Evolutionary conservation across 164 flowering plant species (phyloP), one percentile per base, ranked within the genome.

Genomic region (Hamamelis virginiana): DNA sequence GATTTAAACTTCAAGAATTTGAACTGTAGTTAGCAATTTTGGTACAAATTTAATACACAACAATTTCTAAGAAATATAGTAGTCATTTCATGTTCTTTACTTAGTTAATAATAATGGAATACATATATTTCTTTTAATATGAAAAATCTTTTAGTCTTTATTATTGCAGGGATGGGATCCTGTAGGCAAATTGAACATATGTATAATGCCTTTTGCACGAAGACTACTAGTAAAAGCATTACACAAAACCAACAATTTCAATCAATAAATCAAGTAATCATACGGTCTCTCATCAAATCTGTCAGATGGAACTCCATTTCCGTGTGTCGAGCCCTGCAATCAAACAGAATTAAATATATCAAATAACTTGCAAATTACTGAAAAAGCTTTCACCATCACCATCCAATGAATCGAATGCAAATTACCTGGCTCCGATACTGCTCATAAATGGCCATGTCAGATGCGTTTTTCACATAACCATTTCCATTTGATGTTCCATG

Each of bases 401-500:
- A 51, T 15, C 22, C 51, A 9, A 48, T 51, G 19, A 56, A 41
- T 18, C 10, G 69, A 51, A 61, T 14, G 38, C 58, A 10, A 55
- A 71, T 8, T 75, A 91, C 98, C 92, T 87, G 91, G 72, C 19
- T 74, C 51, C 69, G 82, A 70, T 67, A 88, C 78, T 94, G 92
- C 81, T 94, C 98, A 41, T 86, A 92, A 63, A 88, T 81, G 18
- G 98, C 83, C 83, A 83, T 67, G 11, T 90, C 97, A 56, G 92
- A 71, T 23, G 85, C 69, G 67, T 77, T 88, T 46, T 75, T 77
- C 16, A 67, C 82, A 65, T 76, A 76, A 5, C 76, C 87, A 71
- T 62, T 83, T n/a, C 89, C 95, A 81, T 84, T 87, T 5, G 79
- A 52, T 1, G 67, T 62, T 0, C 33, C 74, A 45, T 44, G 66